Evolutionary conservation across 257 asterid species (phyloP).

Genomic region (Anisodus acutangulus): DNA sequence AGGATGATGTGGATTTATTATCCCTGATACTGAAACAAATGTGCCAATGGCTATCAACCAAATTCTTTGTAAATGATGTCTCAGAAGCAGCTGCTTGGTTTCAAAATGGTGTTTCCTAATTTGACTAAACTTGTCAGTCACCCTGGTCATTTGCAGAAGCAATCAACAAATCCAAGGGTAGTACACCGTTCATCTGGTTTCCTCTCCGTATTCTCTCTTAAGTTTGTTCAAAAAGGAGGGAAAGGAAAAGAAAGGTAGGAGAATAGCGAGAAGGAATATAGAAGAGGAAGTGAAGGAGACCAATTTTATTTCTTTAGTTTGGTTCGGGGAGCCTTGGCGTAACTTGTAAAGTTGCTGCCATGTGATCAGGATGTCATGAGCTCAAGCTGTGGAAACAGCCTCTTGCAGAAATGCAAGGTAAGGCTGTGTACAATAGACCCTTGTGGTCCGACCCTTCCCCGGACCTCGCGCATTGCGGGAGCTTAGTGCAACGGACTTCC

Average conservation of each 20-base stretch:
- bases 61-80: slow-evolving; percentile 21
- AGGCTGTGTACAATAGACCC: too few species aligned
- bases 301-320: background rate
- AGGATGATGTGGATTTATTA: background rate
- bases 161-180: background rate
- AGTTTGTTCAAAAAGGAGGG: background rate
- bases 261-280: background rate
- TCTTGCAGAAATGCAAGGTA: too few species aligned
- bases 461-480: too few species aligned
- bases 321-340: too few species aligned
- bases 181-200: background rate
- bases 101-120: background rate
- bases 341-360: too few species aligned
- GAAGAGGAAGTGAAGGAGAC: slow-evolving; percentile 10
- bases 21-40: background rate
- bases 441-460: too few species aligned
- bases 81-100: background rate
- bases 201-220: slow-evolving; percentile 10
- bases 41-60: background rate
- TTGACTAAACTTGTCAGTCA: background rate
- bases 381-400: too few species aligned
- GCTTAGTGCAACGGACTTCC: too few species aligned
- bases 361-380: too few species aligned
- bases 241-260: background rate
- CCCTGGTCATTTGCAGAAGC: slow-evolving; percentile 16